Evolutionary conservation across 164 flowering plant species (phyloP), one percentile per base, ranked within the genome.

Genomic region (Taxillus chinensis): DNA sequence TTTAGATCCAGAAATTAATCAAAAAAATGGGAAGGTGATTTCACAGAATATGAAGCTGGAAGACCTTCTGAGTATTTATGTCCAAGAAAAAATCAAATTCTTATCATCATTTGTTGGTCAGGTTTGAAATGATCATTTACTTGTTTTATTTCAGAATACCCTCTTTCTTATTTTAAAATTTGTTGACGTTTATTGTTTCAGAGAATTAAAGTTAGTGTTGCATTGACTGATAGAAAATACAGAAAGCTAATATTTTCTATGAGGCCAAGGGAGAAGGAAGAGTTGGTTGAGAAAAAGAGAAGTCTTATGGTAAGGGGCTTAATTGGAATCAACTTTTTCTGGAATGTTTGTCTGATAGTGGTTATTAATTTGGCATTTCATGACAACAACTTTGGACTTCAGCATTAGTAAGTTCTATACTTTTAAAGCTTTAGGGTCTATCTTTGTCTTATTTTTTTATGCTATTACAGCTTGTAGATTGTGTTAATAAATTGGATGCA

Each of bases 71-170:
- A 73, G 63, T 69, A 75, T 83, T 43, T 93, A 93, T 71, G 87
- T 87, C 62, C 85, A 84, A 71, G 92, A 93, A 75, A 93, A 93
- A 71, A 70, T 76, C 39, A 83, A 82, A 60, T 86, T 82, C 81
- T 73, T 93, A 63, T 86, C 96, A 62, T 86, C 95, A 13, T 93
- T 86, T 75, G 71, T 93, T 76, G 93, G 96, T 53, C 95, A 84
- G 97, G 99, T 90, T 60, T 65, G 83, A 62, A 60, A 38, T 17
- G 64, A 59, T 42, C 51, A 12, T 59, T 55, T 65, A 64, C 49
- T 14, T 62, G 10, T 43, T 55, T 15, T n/a, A 61, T 46, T 60
- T 17, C 11, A 57, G 27, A 27, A 27, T 27, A 2, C 27, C 5
- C 15, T 49, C 38, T n/a, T 61, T 51, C 5, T 37, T 51, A 43